Base-by-base conservation (phyloP, 2,329 filamentous ascomycete species). In the Aspergillus pseudotamarii region DNA sequence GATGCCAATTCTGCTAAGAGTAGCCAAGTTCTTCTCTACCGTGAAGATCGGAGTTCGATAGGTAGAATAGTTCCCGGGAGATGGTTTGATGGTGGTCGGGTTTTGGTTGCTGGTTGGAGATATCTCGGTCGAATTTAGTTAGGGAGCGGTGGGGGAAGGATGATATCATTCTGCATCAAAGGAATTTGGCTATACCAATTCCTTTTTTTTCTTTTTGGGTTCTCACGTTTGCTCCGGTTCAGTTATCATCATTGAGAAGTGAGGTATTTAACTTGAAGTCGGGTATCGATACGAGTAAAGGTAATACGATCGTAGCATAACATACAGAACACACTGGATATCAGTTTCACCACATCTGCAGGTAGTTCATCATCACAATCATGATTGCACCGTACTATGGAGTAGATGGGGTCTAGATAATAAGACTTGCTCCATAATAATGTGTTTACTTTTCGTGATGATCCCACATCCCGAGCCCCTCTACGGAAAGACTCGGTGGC, bases 401-500 rank as follows among this genome's bases (percentile, higher is more conserved):
- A 32, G 48, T 26, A n/a, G 48, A 32, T 51, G 48, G 48, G 34
- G 26, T 32, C 28, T 9, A 30, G 28, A 51, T 32, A 32, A n/a
- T 51, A 32, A 51, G 16, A 32, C 19, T n/a, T 32, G 48, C 48
- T 51, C 48, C 48, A 51, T 51, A 51, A 51, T 51, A 51, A 34
- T 51, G 9, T 11, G 28, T 51, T n/a, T 16, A 51, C 48, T 51
- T 51, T 50, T 50, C 46, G 48, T 21, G 19, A 51, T 32, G 28
- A 51, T 51, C 48, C 48, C 48, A 51, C 28, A 51, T 51, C 30
- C 48, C 28, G 28, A 34, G 28, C 48, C 48, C 48, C 48, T 51
- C 48, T 19, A 51, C 48, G 48, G 48, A 32, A 51, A 51, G 48
- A 51, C 48, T 51, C 48, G 48, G 48, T 51, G 28, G 45, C 21